phyloP scores from a whole-genome alignment of 768 basidiomycete species.

The Russula dissimulans region DNA sequence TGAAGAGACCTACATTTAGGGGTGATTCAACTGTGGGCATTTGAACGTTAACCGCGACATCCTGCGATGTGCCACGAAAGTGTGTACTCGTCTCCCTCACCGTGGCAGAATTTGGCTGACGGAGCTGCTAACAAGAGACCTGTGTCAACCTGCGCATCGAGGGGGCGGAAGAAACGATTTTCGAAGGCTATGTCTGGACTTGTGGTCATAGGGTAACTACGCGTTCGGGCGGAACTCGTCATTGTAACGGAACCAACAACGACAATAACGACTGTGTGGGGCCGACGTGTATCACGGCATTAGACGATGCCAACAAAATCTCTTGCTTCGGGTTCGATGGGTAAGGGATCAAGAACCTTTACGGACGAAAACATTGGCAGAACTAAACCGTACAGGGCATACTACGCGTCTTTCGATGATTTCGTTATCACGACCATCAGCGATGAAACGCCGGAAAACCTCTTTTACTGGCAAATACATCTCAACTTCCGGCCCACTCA shows the following conservation, averaged over 20 bases:
- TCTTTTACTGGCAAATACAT: not conserved
- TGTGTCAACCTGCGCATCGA: not conserved
- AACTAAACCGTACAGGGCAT: not conserved
- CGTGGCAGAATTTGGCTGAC: not conserved
- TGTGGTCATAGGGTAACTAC: conserved; percentile 26
- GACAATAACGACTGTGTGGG: conserved; percentile 28
- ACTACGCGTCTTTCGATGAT: not conserved
- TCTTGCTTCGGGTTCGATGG: not conserved
- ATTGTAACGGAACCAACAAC: conserved; percentile 39
- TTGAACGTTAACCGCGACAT: not conserved
- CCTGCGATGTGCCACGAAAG: not conserved
- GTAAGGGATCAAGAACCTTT: not conserved
- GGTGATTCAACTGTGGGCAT: not conserved
- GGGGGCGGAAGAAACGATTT: not conserved
- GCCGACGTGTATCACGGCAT: conserved; percentile 35
- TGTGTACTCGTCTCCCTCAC: not conserved
- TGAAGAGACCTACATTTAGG: too few species aligned
- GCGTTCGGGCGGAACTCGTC: conserved; percentile 30
- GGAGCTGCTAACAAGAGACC: not conserved
- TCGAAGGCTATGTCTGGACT: not conserved
- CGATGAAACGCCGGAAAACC: not conserved
- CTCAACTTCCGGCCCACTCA: not conserved
- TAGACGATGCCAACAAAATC: conserved; percentile 30
- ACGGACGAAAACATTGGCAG: too few species aligned
- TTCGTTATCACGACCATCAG: not conserved